Conservation (phyloP, 2,329 filamentous ascomycete species). For the Pyricularia sp. region DNA sequence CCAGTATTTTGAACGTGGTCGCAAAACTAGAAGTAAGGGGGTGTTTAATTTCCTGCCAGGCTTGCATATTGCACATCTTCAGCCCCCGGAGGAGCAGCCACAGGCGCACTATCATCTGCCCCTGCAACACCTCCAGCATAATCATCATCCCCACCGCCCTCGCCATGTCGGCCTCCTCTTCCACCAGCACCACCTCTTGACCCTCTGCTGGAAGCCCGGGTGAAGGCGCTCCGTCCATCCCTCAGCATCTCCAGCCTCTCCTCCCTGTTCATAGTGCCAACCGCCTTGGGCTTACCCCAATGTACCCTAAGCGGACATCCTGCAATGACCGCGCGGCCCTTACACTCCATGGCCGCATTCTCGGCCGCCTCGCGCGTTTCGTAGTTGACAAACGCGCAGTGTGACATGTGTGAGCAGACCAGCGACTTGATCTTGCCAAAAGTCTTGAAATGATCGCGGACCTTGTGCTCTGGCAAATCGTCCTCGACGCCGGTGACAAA, state of each 20-base stretch:
- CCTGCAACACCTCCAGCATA: constrained; percentile 13
- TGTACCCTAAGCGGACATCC: constrained; percentile 82
- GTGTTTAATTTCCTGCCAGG: constrained; percentile 46
- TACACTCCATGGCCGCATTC: constrained; percentile 67
- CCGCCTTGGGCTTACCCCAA: constrained; percentile 84
- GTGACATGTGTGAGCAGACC: constrained; percentile 91
- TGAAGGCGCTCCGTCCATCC: constrained; percentile 55
- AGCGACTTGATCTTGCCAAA: constrained; percentile 86
- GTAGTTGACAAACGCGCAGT: constrained; percentile 95
- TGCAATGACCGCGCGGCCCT: constrained; percentile 79
- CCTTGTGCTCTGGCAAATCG: constrained; percentile 81
- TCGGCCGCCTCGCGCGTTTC: constrained; percentile 75
- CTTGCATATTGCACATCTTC: constrained; percentile 75
- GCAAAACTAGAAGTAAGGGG: not conserved
- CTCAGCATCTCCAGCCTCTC: constrained; percentile 68
- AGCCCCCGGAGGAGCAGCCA: constrained; percentile 68
- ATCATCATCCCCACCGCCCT: constrained; percentile 9
- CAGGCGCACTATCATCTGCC: constrained; percentile 21
- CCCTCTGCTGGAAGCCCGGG: constrained; percentile 22
- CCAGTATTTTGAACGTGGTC: not conserved
- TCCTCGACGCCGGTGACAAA: constrained; percentile 95
- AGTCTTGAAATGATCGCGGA: constrained; percentile 79
- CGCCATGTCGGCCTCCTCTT: constrained; percentile 11
- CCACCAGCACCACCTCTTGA: constrained; percentile 19
- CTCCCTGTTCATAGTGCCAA: constrained; percentile 84